Conservation (phyloP, 192 early-diverging fungal species). For the Gamsiella multidivaricata region DNA sequence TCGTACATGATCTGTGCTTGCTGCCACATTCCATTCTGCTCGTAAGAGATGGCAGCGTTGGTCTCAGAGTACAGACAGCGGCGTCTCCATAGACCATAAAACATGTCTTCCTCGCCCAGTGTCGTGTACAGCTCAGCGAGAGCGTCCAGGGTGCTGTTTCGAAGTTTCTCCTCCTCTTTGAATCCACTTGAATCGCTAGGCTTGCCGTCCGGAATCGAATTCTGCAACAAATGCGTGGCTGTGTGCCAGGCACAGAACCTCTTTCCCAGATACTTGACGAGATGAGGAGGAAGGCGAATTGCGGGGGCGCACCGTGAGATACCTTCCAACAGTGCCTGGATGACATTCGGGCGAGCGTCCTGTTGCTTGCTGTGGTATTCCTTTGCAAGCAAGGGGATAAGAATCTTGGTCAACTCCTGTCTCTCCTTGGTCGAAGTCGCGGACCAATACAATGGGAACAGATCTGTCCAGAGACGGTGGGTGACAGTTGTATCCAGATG, state of each 20-base stretch:
- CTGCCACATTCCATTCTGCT: slow-evolving; percentile 93
- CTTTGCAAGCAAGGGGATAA: slow-evolving; percentile 88
- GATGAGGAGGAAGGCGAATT: slow-evolving; percentile 90
- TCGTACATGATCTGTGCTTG: slow-evolving; percentile 94
- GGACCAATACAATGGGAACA: slow-evolving; percentile 91
- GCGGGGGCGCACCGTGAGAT: slow-evolving; percentile 77
- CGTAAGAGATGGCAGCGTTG: slow-evolving; percentile 94
- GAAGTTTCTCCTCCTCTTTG: slow-evolving; percentile 89
- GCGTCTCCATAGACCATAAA: slow-evolving; percentile 91
- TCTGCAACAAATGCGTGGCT: slow-evolving; percentile 86
- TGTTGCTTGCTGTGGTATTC: slow-evolving; percentile 90
- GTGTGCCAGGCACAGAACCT: slow-evolving; percentile 94
- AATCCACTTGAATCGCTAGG: slow-evolving; percentile 53
- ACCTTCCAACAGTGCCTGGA: slow-evolving; percentile 91
- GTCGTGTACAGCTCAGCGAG: slow-evolving; percentile 84
- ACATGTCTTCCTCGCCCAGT: slow-evolving; percentile 94
- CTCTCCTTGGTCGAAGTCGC: slow-evolving; percentile 77
- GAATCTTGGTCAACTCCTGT: slow-evolving; percentile 84
- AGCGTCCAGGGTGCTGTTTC: slow-evolving; percentile 91
- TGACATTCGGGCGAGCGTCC: slow-evolving; percentile 89
- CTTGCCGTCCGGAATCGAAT: slow-evolving; percentile 60
- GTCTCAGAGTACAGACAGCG: slow-evolving; percentile 92
- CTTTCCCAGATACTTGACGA: slow-evolving; percentile 93
- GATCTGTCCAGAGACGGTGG: slow-evolving; percentile 80
- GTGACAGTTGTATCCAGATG: slow-evolving; percentile 75